Conservation (phyloP, 306 rosid species). For the Boehmeria nivea region DNA sequence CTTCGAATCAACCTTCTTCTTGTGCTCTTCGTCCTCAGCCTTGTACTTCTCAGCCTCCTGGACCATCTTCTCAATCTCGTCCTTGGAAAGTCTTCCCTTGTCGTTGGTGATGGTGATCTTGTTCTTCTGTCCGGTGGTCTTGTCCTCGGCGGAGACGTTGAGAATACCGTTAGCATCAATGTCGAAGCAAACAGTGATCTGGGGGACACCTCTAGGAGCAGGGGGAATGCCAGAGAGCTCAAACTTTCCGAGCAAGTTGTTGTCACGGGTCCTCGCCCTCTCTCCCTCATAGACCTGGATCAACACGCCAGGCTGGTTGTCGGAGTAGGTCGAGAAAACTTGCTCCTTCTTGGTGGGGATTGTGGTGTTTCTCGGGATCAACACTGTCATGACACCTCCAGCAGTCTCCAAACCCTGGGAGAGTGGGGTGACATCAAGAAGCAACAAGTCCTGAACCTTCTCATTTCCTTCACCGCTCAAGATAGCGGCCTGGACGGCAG, state of each 20-base stretch:
- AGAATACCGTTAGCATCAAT: constrained; percentile 65
- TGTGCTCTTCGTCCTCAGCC: constrained; percentile 60
- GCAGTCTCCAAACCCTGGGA: constrained; percentile 52
- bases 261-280: constrained; percentile 46
- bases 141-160: constrained; percentile 54
- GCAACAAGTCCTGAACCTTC: constrained; percentile 54
- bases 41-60: constrained; percentile 63
- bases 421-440: constrained; percentile 58
- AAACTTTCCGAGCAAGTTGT: constrained; percentile 52
- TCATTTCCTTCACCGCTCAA: constrained; percentile 63
- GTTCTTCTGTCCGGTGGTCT: constrained; percentile 46
- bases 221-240: constrained; percentile 53
- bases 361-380: constrained; percentile 63
- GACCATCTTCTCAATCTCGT: constrained; percentile 53
- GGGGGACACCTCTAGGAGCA: constrained; percentile 55
- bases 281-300: constrained; percentile 59
- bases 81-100: constrained; percentile 50
- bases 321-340: constrained; percentile 56
- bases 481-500: constrained; percentile 67
- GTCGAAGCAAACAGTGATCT: constrained; percentile 52
- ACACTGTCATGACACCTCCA: constrained; percentile 57
- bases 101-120: constrained; percentile 54
- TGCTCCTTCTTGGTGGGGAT: constrained; percentile 76
- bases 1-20: constrained; percentile 49
- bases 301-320: constrained; percentile 59